Evolutionary conservation across 2,329 filamentous ascomycete genomes (phyloP).

Genomic region (Tolypocladium inflatum): DNA sequence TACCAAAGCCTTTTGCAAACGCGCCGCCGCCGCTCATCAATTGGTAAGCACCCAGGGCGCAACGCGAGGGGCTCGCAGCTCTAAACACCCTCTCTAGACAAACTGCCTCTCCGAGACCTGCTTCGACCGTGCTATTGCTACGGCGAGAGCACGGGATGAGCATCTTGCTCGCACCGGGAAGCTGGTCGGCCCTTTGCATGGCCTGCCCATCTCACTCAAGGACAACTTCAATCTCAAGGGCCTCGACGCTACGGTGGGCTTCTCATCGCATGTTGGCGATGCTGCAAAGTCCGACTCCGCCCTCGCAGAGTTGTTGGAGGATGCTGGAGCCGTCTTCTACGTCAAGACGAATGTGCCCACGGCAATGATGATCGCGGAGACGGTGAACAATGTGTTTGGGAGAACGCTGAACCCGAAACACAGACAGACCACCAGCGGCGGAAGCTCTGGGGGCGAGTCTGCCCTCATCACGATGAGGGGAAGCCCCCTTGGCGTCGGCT

Average conservation of each 20-base stretch:
- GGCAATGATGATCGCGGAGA: constrained; percentile 61
- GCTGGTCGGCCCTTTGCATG: constrained; percentile 54
- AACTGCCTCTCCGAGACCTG: constrained; percentile 45
- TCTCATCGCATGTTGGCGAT: constrained; percentile 50
- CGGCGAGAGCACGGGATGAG: constrained; percentile 39
- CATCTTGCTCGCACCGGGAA: constrained; percentile 36
- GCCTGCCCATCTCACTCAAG: constrained; percentile 55
- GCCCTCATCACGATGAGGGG: constrained; percentile 52
- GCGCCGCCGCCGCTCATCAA: constrained; percentile 47
- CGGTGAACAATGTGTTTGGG: constrained; percentile 56
- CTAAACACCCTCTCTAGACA: constrained; percentile 26
- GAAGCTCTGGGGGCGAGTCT: constrained; percentile 58
- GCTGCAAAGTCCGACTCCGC: constrained; percentile 36
- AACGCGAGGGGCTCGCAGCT: too few species aligned
- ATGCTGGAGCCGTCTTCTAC: constrained; percentile 43
- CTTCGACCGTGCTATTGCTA: constrained; percentile 41
- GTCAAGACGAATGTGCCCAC: constrained; percentile 51
- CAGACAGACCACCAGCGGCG: constrained; percentile 49
- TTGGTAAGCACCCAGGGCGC: constrained; percentile 28
- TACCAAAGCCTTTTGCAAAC: constrained; percentile 42
- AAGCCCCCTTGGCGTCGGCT: constrained; percentile 51
- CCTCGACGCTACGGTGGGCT: constrained; percentile 53
- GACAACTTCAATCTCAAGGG: constrained; percentile 59
- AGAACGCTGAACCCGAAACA: constrained; percentile 54
- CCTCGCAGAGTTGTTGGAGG: constrained; percentile 30